A percentile compares a stretch with the other conserved stretches of the same genome.
These are phyloP conservation scores for Rubroboletus pulcherrimus DNA, from an alignment of 768 basidiomycete genomes.

Conservation along the genomic window DNA sequence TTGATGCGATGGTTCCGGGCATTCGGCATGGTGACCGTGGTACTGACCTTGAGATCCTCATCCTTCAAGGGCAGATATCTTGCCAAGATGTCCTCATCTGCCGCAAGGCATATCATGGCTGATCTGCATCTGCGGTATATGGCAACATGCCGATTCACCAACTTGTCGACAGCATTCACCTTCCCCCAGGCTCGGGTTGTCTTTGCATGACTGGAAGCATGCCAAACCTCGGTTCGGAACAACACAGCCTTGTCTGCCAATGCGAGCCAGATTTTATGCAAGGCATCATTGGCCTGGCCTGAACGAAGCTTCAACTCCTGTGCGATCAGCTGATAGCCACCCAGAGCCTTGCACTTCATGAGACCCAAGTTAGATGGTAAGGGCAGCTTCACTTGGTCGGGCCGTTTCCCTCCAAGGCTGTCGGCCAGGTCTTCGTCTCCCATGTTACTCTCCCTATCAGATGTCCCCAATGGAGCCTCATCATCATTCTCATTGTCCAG, in stretches of 20 bases:
- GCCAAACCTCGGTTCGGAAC: background rate
- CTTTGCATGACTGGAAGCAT: background rate
- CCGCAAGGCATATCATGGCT: background rate
- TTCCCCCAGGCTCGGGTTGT: background rate
- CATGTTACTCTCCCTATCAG: too few relatives aligned
- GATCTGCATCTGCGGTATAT: background rate
- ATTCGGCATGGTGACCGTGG: background rate
- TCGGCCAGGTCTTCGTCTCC: too few relatives aligned
- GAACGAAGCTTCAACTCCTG: background rate
- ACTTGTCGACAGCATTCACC: rapidly evolving
- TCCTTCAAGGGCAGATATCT: background rate
- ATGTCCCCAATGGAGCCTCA: too few relatives aligned
- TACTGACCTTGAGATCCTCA: background rate
- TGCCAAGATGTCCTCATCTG: background rate
- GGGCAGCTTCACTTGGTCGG: background rate
- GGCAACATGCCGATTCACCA: background rate
- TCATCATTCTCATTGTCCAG: too few relatives aligned
- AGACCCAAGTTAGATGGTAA: background rate
- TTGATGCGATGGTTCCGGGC: too few relatives aligned
- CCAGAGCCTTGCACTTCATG: background rate
- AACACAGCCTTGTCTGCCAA: background rate
- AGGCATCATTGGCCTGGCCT: background rate
- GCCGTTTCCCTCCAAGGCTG: background rate
- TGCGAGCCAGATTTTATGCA: background rate
- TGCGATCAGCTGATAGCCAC: rapidly evolving